Conservation (phyloP, 805 yeast genomes). For the Blastobotrys attinorum region DNA sequence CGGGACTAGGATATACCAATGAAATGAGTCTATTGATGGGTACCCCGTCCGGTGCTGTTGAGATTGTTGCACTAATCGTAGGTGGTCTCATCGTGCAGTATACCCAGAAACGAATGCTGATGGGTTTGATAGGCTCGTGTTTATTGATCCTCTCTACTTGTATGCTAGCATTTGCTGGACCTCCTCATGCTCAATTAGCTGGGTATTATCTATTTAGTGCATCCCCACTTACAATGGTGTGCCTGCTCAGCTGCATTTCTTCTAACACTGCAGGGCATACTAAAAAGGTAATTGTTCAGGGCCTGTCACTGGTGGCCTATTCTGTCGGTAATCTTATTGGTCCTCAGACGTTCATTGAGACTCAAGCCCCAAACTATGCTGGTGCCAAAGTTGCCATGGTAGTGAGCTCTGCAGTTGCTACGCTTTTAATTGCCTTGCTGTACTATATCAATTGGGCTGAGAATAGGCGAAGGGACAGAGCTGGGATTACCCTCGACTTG, state of each 20-base stretch:
- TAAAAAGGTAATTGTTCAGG: conserved; percentile 54
- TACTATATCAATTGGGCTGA: conserved; percentile 10
- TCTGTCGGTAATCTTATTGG: conserved; percentile 68
- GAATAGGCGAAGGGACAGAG: conserved; percentile 5
- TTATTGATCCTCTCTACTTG: conserved; percentile 38
- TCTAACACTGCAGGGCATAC: conserved; percentile 65
- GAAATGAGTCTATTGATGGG: conserved; percentile 28
- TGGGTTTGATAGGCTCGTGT: conserved; percentile 41
- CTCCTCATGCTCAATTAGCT: conserved; percentile 32
- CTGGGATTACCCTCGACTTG: conserved; percentile 1
- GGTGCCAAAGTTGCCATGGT: conserved; percentile 46
- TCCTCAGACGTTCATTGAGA: conserved; percentile 57
- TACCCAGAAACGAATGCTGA: conserved; percentile 14
- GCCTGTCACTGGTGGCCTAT: conserved; percentile 53
- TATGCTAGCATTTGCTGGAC: conserved; percentile 36
- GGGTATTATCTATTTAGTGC: conserved; percentile 34
- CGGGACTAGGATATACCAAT: conserved; percentile 22
- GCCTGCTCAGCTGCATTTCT: conserved; percentile 31
- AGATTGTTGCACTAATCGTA: conserved; percentile 16
- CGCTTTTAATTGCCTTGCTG: conserved; percentile 33
- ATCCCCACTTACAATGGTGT: conserved; percentile 28
- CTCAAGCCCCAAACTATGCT: conserved; percentile 51
- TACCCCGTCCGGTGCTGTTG: conserved; percentile 30
- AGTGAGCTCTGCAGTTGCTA: conserved; percentile 39
- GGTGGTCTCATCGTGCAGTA: conserved; percentile 13